A percentile compares a stretch with the other conserved stretches of the same genome.
phyloP scores from a whole-genome alignment of 345 rosid species.

The Populus nigra region DNA sequence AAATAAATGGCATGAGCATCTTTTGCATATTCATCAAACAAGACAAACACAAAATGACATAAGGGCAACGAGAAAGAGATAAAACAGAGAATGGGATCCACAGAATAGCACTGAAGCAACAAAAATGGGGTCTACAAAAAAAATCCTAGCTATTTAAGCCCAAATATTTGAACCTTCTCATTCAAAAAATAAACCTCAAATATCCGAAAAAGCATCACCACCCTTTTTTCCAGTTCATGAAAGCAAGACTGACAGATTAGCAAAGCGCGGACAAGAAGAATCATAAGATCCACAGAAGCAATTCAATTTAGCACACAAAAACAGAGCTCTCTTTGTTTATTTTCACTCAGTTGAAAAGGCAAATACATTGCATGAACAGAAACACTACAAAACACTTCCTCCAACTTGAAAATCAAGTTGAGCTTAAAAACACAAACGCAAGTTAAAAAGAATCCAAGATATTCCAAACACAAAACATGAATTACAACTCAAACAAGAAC shows the following conservation, averaged over 20 bases:
- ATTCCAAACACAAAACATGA: neutral
- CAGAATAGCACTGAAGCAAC: constrained; percentile 37
- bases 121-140: constrained; percentile 30
- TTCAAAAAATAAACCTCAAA: neutral
- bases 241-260: neutral
- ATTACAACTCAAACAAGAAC: constrained; percentile 12
- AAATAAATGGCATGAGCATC: constrained; percentile 24
- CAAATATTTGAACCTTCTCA: constrained; percentile 1
- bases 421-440: neutral
- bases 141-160: constrained; percentile 21
- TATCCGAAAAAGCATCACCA: constrained; percentile 3
- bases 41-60: constrained; percentile 25
- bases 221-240: neutral
- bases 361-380: constrained; percentile 32
- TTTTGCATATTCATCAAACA: constrained; percentile 12
- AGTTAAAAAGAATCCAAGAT: neutral
- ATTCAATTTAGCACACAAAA: neutral
- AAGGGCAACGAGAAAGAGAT: constrained; percentile 27
- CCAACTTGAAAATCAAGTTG: neutral
- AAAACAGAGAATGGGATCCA: constrained; percentile 55
- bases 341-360: constrained; percentile 9
- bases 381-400: neutral
- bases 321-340: neutral
- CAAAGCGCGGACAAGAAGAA: constrained; percentile 1
- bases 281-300: constrained; percentile 4